These are phyloP conservation scores for Cynanchum wilfordii DNA, from an alignment of 257 asterid genomes.

Conservation along the genomic window DNA sequence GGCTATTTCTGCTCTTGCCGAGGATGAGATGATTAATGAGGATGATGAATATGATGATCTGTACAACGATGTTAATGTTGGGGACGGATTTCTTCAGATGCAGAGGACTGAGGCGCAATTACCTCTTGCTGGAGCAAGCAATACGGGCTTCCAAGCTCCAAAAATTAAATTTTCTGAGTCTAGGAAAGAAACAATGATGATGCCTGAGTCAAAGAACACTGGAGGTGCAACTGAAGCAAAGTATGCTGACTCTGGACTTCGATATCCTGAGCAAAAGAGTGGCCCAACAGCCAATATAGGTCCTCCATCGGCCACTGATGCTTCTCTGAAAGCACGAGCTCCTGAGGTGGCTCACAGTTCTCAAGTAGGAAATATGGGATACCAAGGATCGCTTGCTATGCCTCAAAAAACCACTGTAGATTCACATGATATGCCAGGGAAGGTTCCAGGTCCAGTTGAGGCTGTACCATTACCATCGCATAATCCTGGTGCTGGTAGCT, in stretches of 20 bases:
- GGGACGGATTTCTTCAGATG: conserved; percentile 44
- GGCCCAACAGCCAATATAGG: conserved; percentile 33
- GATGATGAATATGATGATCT: conserved; percentile 55
- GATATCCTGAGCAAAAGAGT: conserved; percentile 48
- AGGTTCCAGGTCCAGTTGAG: conserved; percentile 36
- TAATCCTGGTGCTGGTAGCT: conserved; percentile 40
- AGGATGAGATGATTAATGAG: conserved; percentile 65
- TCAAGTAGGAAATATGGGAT: conserved; percentile 48
- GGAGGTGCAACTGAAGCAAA: conserved; percentile 41
- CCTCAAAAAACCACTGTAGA: conserved; percentile 40
- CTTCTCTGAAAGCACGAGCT: conserved; percentile 20
- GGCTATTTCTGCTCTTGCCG: conserved; percentile 77
- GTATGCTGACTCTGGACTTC: conserved; percentile 30
- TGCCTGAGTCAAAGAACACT: conserved; percentile 37
- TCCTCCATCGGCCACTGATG: conserved; percentile 24
- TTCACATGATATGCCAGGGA: conserved; percentile 32
- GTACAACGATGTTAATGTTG: conserved; percentile 53
- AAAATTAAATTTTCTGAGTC: conserved; percentile 35
- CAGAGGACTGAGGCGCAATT: conserved; percentile 42
- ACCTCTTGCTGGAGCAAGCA: conserved; percentile 40
- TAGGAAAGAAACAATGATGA: conserved; percentile 34
- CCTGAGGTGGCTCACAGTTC: conserved; percentile 33
- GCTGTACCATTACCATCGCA: conserved; percentile 25
- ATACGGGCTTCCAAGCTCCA: conserved; percentile 44
- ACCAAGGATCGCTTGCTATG: conserved; percentile 40